Percentiles rank a stretch among this genome's conserved stretches.
Conservation (phyloP, 2,329 filamentous ascomycete genomes). For the Metarhizium rileyi region DNA sequence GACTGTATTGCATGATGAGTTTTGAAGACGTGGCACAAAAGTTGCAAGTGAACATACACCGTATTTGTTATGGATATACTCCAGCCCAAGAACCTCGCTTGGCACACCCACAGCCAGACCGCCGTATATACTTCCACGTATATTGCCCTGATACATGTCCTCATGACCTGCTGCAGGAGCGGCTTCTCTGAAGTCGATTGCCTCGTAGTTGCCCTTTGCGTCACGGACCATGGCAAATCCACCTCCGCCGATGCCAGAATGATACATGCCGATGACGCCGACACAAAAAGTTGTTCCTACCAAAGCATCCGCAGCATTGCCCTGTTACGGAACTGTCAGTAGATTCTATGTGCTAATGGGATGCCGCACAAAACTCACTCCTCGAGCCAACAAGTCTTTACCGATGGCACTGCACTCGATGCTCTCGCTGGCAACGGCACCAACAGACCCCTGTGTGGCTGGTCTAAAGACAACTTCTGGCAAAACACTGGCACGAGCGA, state of each 20-base stretch:
- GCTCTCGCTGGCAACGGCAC: constrained; percentile 63
- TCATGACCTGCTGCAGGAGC: constrained; percentile 73
- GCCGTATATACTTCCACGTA: constrained; percentile 55
- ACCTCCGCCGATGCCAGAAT: constrained; percentile 77
- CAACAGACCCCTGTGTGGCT: constrained; percentile 22
- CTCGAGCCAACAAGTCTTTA: constrained; percentile 45
- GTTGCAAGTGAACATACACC: constrained; percentile 34
- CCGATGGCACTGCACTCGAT: constrained; percentile 61
- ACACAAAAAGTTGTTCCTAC: constrained; percentile 68
- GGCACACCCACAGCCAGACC: constrained; percentile 66
- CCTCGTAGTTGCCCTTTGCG: constrained; percentile 66
- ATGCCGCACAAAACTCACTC: constrained; percentile 27
- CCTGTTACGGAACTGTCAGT: constrained; percentile 26
- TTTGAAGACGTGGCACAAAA: not conserved
- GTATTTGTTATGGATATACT: constrained; percentile 65
- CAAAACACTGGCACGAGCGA: constrained; percentile 7
- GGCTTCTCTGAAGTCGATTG: constrained; percentile 82
- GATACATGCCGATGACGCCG: constrained; percentile 67
- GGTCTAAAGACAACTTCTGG: constrained; percentile 15
- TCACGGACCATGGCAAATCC: constrained; percentile 79
- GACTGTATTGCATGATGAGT: constrained; percentile 18
- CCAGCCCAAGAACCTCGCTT: constrained; percentile 67
- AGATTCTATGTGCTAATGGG: not conserved
- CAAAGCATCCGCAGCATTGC: constrained; percentile 68
- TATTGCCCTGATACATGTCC: constrained; percentile 75